Conservation (phyloP, 805 yeast genomes). For the Isabelozyma gotoi region DNA sequence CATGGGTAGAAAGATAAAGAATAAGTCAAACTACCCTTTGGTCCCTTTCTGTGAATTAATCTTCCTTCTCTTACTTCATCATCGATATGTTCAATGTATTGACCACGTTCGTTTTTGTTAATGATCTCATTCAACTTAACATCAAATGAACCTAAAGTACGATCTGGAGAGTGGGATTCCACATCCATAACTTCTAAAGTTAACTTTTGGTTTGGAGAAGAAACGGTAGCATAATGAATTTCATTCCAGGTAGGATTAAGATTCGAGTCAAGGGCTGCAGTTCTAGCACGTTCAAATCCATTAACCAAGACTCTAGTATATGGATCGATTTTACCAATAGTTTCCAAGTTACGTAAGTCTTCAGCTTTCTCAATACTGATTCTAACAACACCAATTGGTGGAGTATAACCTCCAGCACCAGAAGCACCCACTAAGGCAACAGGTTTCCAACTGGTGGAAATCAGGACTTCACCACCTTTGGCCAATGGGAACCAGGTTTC, state of each 20-base stretch:
- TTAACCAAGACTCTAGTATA: slow-evolving; percentile 79
- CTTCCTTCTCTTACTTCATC: slow-evolving; percentile 57
- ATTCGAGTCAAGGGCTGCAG: slow-evolving; percentile 63
- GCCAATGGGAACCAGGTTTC: slow-evolving; percentile 74
- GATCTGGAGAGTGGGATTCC: slow-evolving; percentile 73
- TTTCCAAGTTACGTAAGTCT: slow-evolving; percentile 80
- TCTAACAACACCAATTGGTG: slow-evolving; percentile 91
- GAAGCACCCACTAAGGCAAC: slow-evolving; percentile 67
- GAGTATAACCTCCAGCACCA: slow-evolving; percentile 80
- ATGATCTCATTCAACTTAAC: slow-evolving; percentile 67
- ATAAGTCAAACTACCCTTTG: slow-evolving; percentile 78
- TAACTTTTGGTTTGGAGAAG: slow-evolving; percentile 78
- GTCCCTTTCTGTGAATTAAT: slow-evolving; percentile 72
- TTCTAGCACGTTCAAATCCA: slow-evolving; percentile 74
- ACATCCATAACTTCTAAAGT: slow-evolving; percentile 92
- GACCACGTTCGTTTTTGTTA: slow-evolving; percentile 63
- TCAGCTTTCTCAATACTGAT: slow-evolving; percentile 68
- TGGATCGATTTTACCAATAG: slow-evolving; percentile 90
- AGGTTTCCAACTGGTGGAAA: slow-evolving; percentile 82
- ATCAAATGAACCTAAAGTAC: slow-evolving; percentile 82
- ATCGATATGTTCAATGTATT: slow-evolving; percentile 57
- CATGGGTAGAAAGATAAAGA: slow-evolving; percentile 81
- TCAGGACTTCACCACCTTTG: slow-evolving; percentile 71
- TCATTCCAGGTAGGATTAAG: slow-evolving; percentile 85
- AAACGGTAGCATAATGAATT: slow-evolving; percentile 74